Conservation (phyloP, 2,329 filamentous ascomycete species). For the Monosporascus cannonballus region DNA sequence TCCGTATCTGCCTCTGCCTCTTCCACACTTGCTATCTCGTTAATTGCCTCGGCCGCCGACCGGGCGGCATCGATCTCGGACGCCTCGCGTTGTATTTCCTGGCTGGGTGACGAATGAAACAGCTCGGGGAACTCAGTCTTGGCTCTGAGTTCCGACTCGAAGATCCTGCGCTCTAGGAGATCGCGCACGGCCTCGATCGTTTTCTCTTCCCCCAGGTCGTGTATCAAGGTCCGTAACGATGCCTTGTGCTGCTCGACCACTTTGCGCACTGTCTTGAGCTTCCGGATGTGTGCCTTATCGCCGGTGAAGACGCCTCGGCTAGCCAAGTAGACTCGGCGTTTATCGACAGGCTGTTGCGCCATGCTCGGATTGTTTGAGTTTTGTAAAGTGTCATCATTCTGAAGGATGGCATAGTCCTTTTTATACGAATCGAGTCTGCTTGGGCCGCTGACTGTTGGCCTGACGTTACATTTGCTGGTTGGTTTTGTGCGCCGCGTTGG, state of each 20-base stretch:
- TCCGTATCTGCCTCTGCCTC: constrained; percentile 4
- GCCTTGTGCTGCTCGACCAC: constrained; percentile 9
- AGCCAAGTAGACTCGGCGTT: constrained; percentile 20
- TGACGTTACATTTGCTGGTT: too few species aligned
- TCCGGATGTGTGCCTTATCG: constrained; percentile 16
- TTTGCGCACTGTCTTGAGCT: constrained; percentile 17
- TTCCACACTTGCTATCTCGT: constrained; percentile 15
- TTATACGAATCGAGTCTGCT: too few species aligned
- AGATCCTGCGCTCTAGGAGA: constrained; percentile 21
- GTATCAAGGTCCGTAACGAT: constrained; percentile 9
- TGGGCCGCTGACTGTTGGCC: too few species aligned
- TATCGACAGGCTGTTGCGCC: constrained; percentile 12
- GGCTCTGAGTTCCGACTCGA: constrained; percentile 26
- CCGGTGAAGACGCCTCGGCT: constrained; percentile 22
- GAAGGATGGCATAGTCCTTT: too few species aligned
- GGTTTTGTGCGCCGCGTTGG: too few species aligned
- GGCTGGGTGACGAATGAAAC: constrained; percentile 19
- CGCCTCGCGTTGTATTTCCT: constrained; percentile 21
- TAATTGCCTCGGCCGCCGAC: constrained; percentile 21
- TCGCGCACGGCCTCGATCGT: constrained; percentile 14
- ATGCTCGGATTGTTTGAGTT: too few species aligned
- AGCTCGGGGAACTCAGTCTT: constrained; percentile 29
- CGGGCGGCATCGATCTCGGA: constrained; percentile 23
- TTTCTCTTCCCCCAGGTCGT: constrained; percentile 10
- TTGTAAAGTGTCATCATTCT: background rate